Evolutionary conservation across 2,329 filamentous ascomycete genomes (phyloP), one percentile per base, ranked within the genome.

Genomic region (Fusarium solani-melongenae): DNA sequence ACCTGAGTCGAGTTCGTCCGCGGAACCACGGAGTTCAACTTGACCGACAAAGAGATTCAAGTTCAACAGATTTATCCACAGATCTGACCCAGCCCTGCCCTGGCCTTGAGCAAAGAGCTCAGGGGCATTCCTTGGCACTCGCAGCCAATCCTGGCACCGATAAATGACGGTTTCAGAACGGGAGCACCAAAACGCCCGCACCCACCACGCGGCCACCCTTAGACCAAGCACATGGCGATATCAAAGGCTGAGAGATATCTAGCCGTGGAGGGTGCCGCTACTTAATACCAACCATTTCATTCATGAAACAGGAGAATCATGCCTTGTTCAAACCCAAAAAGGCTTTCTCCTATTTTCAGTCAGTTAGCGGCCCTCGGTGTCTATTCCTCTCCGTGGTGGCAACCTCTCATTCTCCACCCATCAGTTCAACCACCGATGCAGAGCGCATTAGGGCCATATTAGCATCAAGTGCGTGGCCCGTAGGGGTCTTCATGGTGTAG

Each of bases 181-280:
- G 66, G 44, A 58, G 62, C 58, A 62, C 67, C 31, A 51, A 44
- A 71, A 72, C 75, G 75, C 75, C 75, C 75, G 71, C 75, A 76
- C 20, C 65, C 70, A 67, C 70, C 69, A 59, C 17, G 24, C 44
- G 44, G 24, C 46, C 46, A 51, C 17, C 46, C 46, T 41, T 41
- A 3, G 9, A 12, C 24, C 15, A 29, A 29, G 49, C 49, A 53
- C 66, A 62, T 60, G 49, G 39, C 62, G 49, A 69, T 62, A 62
- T 61, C 51, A 63, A 59, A 60, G 36, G 55, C 36, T 38, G 38
- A 59, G 44, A 49, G 70, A 69, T 49, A 61, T 57, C 24, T 61
- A 65, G 22, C 61, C 49, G 66, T 51, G 14, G 10, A 36, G 39
- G 34, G 24, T 49, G 56, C 14, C 12, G 62, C 34, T n/a, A 53